Percentiles rank a stretch among this genome's conserved stretches.
Evolutionary conservation across 2,329 filamentous ascomycete genomes (phyloP).

Genomic region (Diaporthe sp.): DNA sequence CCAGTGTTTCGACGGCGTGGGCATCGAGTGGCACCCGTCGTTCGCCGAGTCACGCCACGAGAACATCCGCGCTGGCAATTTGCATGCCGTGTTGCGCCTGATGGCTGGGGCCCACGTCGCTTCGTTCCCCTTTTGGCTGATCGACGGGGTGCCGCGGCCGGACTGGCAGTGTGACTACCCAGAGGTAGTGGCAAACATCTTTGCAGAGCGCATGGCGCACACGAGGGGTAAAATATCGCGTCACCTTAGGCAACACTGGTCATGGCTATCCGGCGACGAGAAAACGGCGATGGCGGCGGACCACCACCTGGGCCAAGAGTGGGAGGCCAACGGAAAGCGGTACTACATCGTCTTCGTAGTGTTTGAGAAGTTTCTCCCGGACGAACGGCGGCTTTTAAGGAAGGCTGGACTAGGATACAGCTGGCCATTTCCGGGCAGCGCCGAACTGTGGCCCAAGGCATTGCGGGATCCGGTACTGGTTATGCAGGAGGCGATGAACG

Average conservation of each 20-base stretch:
- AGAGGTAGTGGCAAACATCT: neutral
- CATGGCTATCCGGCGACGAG: neutral
- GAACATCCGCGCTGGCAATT: neutral
- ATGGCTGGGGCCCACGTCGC: neutral
- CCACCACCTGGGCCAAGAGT: slow-evolving; percentile 5
- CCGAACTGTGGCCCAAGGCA: neutral
- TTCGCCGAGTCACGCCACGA: neutral
- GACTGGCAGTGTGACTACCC: slow-evolving; percentile 20
- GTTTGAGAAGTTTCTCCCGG: too few species aligned
- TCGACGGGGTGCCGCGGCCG: slow-evolving; percentile 26
- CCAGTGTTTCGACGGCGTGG: neutral
- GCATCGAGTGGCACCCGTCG: slow-evolving; percentile 17
- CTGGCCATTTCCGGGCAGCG: neutral
- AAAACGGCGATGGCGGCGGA: neutral
- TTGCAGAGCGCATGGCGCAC: neutral
- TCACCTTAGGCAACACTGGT: neutral
- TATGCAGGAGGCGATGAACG: neutral
- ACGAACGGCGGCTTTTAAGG: neutral
- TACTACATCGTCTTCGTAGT: slow-evolving; percentile 14
- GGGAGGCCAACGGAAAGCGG: slow-evolving; percentile 17
- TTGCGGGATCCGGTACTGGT: neutral
- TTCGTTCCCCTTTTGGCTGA: slow-evolving; percentile 8
- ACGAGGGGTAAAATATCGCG: neutral
- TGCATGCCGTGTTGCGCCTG: too few species aligned
- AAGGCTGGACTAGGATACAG: neutral